Evolutionary conservation across 2,329 filamentous ascomycete genomes (phyloP).

Genomic region (Colletotrichum tofieldiae): DNA sequence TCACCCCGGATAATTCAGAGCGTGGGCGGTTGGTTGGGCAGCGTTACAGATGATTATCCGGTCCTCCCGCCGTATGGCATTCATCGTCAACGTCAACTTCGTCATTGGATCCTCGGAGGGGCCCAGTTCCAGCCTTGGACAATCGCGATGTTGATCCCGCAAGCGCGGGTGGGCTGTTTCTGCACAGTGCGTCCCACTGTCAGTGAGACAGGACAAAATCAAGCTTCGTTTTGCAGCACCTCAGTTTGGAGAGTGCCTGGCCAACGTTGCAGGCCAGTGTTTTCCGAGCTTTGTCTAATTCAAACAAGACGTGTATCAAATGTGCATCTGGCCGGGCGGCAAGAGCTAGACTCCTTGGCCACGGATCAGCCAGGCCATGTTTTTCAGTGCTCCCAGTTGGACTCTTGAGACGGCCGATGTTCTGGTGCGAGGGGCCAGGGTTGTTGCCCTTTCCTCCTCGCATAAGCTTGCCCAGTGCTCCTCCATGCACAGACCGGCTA

Average conservation of each 20-base stretch:
- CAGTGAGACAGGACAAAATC: background rate
- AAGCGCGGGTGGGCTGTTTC: background rate
- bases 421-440: conserved; percentile 40
- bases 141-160: conserved; percentile 19
- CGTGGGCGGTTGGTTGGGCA: conserved; percentile 13
- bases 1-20: conserved; percentile 12
- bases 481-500: conserved; percentile 18
- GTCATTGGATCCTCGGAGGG: conserved; percentile 27
- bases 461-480: conserved; percentile 20
- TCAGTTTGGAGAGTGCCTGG: background rate
- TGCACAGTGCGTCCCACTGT: conserved; percentile 15
- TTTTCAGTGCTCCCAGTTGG: background rate
- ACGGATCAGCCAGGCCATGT: background rate
- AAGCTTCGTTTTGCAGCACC: conserved; percentile 6
- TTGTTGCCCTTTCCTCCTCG: conserved; percentile 36
- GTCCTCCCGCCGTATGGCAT: background rate
- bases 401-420: conserved; percentile 1
- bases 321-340: conserved; percentile 6
- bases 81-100: background rate
- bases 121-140: conserved; percentile 5
- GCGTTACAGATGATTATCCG: conserved; percentile 24
- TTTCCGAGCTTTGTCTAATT: conserved; percentile 27
- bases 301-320: conserved; percentile 36
- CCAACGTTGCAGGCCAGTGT: background rate
- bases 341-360: background rate